Conservation (phyloP, 1,139 yeast genomes). For the Zygosaccharomyces sapae region DNA sequence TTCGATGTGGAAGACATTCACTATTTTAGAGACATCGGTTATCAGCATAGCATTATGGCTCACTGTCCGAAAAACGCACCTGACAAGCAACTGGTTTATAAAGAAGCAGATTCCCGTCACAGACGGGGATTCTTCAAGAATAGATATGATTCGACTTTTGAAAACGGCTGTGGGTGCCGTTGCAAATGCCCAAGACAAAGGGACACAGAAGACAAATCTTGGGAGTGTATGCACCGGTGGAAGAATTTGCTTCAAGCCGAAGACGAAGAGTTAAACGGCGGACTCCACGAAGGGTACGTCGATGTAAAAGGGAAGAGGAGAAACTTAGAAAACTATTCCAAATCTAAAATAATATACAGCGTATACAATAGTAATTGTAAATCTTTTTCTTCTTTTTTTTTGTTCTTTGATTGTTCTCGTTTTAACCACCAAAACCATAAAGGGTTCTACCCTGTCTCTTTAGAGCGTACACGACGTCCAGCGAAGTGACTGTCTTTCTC, state of each 20-base stretch:
- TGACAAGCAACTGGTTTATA: slow-evolving; percentile 44
- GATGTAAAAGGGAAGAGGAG: slow-evolving; percentile 44
- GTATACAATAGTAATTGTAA: too few species aligned
- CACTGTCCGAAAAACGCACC: slow-evolving; percentile 72
- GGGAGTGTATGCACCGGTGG: slow-evolving; percentile 25
- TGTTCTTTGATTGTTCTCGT: background rate
- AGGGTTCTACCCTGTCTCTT: slow-evolving; percentile 99
- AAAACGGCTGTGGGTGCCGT: slow-evolving; percentile 75
- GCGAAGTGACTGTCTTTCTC: slow-evolving; percentile 99
- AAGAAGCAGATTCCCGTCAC: slow-evolving; percentile 28
- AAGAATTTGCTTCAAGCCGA: slow-evolving; percentile 16
- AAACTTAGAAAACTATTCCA: slow-evolving; percentile 7
- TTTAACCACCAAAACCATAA: slow-evolving; percentile 99
- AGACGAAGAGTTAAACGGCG: slow-evolving; percentile 8
- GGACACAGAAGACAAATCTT: slow-evolving; percentile 25
- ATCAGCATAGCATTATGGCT: slow-evolving; percentile 67
- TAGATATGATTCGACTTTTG: slow-evolving; percentile 24
- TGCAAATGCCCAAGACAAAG: slow-evolving; percentile 65
- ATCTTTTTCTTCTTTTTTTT: background rate
- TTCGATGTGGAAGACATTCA: slow-evolving; percentile 66
- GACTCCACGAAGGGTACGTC: slow-evolving; percentile 18
- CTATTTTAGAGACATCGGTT: slow-evolving; percentile 88
- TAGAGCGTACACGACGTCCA: slow-evolving; percentile 98
- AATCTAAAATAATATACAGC: background rate
- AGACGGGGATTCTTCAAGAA: slow-evolving; percentile 20